Evolutionary conservation across 345 rosid species (phyloP).

Genomic region (Psidium friedrichsthalianum): DNA sequence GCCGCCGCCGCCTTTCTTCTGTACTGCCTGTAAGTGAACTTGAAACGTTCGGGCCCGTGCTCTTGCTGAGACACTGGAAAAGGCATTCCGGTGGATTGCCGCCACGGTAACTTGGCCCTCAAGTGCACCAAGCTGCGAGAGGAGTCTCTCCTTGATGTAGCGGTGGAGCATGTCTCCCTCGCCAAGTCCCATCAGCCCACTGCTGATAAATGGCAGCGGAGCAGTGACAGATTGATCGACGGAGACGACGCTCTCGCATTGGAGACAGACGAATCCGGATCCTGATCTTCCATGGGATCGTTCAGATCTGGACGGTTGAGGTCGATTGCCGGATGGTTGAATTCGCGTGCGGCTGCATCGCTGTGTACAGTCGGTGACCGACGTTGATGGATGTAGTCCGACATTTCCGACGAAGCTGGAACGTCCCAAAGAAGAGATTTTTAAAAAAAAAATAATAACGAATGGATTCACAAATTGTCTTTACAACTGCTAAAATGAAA

Average conservation of each 20-base stretch:
- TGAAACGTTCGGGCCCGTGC: constrained; percentile 52
- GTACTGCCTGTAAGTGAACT: constrained; percentile 37
- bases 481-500: not conserved
- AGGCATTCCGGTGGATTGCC: constrained; percentile 33
- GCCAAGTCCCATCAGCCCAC: constrained; percentile 24
- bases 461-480: not conserved
- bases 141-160: constrained; percentile 26
- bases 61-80: constrained; percentile 13
- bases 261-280: constrained; percentile 26
- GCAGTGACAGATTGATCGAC: not conserved
- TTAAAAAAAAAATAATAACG: not conserved
- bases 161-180: constrained; percentile 44
- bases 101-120: constrained; percentile 25
- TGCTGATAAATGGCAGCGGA: not conserved
- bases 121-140: constrained; percentile 25
- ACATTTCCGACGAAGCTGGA: not conserved
- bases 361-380: too few relatives aligned
- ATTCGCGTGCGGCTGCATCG: not conserved
- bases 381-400: not conserved
- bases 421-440: not conserved
- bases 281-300: not conserved
- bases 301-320: not conserved
- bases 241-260: constrained; percentile 45
- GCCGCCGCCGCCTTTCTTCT: constrained; percentile 33
- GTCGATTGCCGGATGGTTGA: not conserved